Conservation (phyloP, 2,329 filamentous ascomycete genomes). For the Bipolaris gigantea region DNA sequence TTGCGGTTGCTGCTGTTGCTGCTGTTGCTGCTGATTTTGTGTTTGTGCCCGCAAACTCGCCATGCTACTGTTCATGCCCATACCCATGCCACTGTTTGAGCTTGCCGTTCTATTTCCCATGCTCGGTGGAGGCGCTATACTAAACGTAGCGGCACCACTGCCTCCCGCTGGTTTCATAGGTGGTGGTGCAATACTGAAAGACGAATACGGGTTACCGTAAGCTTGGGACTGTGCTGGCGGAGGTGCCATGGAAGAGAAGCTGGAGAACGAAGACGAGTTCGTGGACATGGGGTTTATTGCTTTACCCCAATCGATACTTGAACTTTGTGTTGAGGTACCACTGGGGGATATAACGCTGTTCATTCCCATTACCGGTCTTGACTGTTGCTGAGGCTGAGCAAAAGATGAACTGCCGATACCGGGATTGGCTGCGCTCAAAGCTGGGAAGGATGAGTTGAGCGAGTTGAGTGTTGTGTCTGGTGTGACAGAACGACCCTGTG, state of each 20-base stretch:
- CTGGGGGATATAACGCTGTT: slow-evolving; percentile 34
- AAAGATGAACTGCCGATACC: slow-evolving; percentile 40
- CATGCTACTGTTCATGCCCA: slow-evolving; percentile 23
- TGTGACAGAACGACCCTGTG: slow-evolving; percentile 52
- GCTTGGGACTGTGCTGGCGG: slow-evolving; percentile 31
- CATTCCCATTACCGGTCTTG: slow-evolving; percentile 39
- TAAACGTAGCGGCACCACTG: slow-evolving; percentile 19
- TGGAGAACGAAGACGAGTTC: slow-evolving; percentile 34
- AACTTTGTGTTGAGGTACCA: slow-evolving; percentile 15
- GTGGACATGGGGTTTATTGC: slow-evolving; percentile 19
- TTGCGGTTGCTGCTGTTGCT: slow-evolving; percentile 20
- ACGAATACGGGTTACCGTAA: slow-evolving; percentile 37
- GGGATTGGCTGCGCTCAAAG: slow-evolving; percentile 41
- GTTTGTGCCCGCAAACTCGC: slow-evolving; percentile 30
- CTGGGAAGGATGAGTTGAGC: slow-evolving; percentile 42
- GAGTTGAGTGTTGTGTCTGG: slow-evolving; percentile 54
- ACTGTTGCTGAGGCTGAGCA: slow-evolving; percentile 45
- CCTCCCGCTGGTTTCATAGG: slow-evolving; percentile 23
- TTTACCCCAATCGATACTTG: slow-evolving; percentile 38
- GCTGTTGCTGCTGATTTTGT: slow-evolving; percentile 23
- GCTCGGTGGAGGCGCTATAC: slow-evolving; percentile 33
- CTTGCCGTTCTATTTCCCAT: slow-evolving; percentile 19
- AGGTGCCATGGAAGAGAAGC: slow-evolving; percentile 59
- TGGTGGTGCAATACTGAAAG: slow-evolving; percentile 46
- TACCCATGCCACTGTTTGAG: slow-evolving; percentile 35